phyloP scores from a whole-genome alignment of 306 rosid genomes.

The Calophaca sinica region DNA sequence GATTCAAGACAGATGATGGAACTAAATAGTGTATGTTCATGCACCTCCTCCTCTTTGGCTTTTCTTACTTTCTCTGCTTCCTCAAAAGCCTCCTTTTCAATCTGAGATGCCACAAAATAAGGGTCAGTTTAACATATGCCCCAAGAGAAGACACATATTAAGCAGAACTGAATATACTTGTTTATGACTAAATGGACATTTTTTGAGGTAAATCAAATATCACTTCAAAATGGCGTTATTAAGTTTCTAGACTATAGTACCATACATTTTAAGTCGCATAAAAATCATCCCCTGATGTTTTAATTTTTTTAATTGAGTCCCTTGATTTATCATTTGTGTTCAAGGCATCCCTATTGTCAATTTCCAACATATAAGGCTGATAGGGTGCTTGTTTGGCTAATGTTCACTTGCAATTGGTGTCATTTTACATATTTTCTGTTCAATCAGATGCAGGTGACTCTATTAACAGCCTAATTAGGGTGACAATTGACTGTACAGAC shows the following conservation, averaged over 20 bases:
- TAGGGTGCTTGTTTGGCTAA: too few relatives aligned
- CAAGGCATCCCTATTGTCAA: too few relatives aligned
- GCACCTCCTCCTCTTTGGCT: constrained; percentile 89
- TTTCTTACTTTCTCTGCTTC: constrained; percentile 86
- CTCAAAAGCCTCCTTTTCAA: constrained; percentile 84
- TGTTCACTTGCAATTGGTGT: too few relatives aligned
- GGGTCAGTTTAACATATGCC: constrained; percentile 33
- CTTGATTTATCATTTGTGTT: too few relatives aligned
- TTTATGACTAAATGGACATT: not conserved
- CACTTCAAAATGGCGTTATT: constrained; percentile 7
- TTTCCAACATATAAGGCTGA: too few relatives aligned
- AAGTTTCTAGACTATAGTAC: constrained; percentile 24
- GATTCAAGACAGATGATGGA: constrained; percentile 21
- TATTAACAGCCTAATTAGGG: too few relatives aligned
- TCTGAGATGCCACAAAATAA: constrained; percentile 55
- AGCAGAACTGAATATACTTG: constrained; percentile 25
- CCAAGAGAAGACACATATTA: constrained; percentile 7
- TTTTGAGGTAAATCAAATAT: constrained; percentile 12
- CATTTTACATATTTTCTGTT: too few relatives aligned
- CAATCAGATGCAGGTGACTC: too few relatives aligned
- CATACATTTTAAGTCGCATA: not conserved
- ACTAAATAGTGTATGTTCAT: constrained; percentile 10
- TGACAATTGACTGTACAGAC: too few relatives aligned
- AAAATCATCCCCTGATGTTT: not conserved
- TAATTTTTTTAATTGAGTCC: not conserved